Conservation (phyloP, 163 green algal genomes). For the Chlamydomonas reinhardtii region DNA sequence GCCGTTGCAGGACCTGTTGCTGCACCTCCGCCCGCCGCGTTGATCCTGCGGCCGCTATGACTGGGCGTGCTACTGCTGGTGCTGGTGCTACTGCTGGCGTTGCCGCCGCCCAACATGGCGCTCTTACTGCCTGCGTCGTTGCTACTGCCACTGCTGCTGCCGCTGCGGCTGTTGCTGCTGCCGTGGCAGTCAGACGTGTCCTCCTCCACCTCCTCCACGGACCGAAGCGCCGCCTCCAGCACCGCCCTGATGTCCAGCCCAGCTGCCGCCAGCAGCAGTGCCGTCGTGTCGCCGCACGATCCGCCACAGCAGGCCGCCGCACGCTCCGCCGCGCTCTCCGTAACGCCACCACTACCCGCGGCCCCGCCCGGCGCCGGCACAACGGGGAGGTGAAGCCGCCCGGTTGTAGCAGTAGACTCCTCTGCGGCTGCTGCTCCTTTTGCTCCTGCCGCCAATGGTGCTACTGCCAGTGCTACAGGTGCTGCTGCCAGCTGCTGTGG, state of each 20-base stretch:
- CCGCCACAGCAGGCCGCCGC: no score
- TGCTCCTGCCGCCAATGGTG: neutral
- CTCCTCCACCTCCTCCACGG: neutral
- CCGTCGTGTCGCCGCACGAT: no score
- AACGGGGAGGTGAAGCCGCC: no score
- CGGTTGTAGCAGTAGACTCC: neutral
- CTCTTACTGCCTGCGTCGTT: neutral
- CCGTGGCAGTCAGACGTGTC: neutral
- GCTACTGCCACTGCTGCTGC: neutral
- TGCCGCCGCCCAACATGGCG: no score
- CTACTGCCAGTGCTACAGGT: neutral
- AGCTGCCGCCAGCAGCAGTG: neutral
- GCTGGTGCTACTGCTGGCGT: no score
- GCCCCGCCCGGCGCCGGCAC: neutral
- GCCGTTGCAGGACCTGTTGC: no score
- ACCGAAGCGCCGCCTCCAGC: conserved; percentile 12
- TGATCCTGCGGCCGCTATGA: no score
- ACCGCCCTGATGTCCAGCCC: neutral
- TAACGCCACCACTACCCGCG: no score
- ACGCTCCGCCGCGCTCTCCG: no score
- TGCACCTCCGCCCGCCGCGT: no score
- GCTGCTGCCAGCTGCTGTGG: no score
- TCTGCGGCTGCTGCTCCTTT: neutral
- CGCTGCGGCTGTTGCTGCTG: neutral
- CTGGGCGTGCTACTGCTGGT: neutral